phyloP scores from a whole-genome alignment of 768 basidiomycete genomes.

The Gloeophyllum trabeum region DNA sequence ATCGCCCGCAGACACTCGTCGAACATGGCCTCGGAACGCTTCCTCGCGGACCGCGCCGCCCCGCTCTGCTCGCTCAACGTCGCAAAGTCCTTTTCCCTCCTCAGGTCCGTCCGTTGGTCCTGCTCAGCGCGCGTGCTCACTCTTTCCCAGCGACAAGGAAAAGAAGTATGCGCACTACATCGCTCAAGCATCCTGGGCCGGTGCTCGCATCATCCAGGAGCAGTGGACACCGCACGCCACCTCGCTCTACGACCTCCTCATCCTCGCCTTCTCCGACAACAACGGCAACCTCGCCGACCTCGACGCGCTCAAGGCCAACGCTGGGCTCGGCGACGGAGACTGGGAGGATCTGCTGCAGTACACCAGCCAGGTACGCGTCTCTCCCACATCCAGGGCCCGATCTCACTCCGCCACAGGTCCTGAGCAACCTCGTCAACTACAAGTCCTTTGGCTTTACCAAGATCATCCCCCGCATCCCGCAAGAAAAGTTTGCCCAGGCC shows the following conservation, averaged over 20 bases:
- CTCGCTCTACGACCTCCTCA: conserved; percentile 60
- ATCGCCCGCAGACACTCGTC: not conserved
- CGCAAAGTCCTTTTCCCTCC: conserved; percentile 52
- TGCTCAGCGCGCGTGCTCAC: conserved; percentile 3
- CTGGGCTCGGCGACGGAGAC: conserved; percentile 44
- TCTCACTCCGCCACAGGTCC: conserved; percentile 17
- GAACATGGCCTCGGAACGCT: conserved; percentile 33
- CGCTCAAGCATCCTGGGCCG: conserved; percentile 70
- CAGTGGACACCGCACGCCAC: conserved; percentile 73
- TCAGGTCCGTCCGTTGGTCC: conserved; percentile 32
- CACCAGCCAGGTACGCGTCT: conserved; percentile 43
- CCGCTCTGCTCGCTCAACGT: conserved; percentile 68
- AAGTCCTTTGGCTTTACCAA: conserved; percentile 81
- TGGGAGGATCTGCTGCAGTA: conserved; percentile 70
- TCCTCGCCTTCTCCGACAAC: conserved; percentile 48
- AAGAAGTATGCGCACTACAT: conserved; percentile 73
- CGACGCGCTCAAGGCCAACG: conserved; percentile 33
- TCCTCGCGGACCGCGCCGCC: conserved; percentile 65
- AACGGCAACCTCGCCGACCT: conserved; percentile 46
- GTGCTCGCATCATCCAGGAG: conserved; percentile 71
- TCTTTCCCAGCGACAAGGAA: conserved; percentile 44
- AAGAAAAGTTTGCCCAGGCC: conserved; percentile 51
- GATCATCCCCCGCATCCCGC: conserved; percentile 62
- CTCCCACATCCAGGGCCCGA: not conserved
- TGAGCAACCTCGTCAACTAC: conserved; percentile 65